Conservation (phyloP, 202 grass and related monocot species). For the Carex sylvatica region DNA sequence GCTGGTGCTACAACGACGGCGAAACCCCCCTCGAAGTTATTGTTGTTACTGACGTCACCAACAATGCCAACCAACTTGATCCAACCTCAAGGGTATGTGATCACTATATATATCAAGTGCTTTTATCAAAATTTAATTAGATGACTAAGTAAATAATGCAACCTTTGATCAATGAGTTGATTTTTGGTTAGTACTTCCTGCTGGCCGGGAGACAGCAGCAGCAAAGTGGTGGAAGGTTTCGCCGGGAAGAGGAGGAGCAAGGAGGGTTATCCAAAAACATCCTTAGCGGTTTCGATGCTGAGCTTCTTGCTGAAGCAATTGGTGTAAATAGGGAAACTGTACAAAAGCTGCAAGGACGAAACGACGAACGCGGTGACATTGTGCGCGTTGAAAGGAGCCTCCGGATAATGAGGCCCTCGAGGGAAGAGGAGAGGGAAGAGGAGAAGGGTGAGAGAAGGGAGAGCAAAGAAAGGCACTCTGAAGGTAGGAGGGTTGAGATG, state of each 20-base stretch:
- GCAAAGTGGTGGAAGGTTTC: not conserved
- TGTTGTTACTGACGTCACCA: conserved; percentile 34
- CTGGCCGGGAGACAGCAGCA: conserved; percentile 31
- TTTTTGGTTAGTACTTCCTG: conserved; percentile 37
- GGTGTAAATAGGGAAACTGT: conserved; percentile 28
- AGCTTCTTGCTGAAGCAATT: conserved; percentile 35
- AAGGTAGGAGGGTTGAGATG: conserved; percentile 2
- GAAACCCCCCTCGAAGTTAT: conserved; percentile 30
- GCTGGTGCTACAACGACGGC: conserved; percentile 45
- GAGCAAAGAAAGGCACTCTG: not conserved
- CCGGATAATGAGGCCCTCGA: conserved; percentile 15
- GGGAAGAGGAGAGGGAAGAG: conserved; percentile 11
- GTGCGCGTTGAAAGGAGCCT: conserved; percentile 29
- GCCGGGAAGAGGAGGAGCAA: conserved; percentile 1
- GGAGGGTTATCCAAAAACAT: conserved; percentile 16
- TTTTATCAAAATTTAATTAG: not conserved
- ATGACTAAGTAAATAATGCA: not conserved
- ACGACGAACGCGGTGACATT: conserved; percentile 40
- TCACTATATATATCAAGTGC: not conserved
- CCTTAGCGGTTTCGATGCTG: conserved; percentile 37
- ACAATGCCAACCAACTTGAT: conserved; percentile 48
- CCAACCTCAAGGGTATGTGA: conserved; percentile 26
- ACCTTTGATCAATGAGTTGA: not conserved
- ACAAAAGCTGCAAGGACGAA: conserved; percentile 31
- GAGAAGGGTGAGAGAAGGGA: not conserved